Evolutionary conservation across 768 basidiomycete species (phyloP).

Genomic region (Podaxis sp.): DNA sequence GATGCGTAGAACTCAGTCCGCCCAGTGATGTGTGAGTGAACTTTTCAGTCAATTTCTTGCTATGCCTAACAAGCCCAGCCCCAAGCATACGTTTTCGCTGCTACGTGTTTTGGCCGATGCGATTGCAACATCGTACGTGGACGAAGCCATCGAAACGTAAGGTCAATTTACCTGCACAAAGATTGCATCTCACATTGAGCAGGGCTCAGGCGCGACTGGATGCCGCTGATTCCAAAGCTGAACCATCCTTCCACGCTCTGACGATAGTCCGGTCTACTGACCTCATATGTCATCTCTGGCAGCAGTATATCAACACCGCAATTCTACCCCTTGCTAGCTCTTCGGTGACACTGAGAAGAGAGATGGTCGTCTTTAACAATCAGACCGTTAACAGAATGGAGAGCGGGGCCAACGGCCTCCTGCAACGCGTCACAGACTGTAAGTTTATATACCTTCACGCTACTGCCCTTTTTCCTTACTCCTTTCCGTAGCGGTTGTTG

Average conservation of each 20-base stretch:
- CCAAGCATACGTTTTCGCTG: constrained; percentile 85
- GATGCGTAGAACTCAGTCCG: constrained; percentile 88
- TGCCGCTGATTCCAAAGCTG: constrained; percentile 67
- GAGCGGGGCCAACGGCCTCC: constrained; percentile 72
- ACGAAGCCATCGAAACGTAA: constrained; percentile 90
- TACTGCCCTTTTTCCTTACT: neutral
- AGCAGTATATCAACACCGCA: constrained; percentile 91
- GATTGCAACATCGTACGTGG: constrained; percentile 81
- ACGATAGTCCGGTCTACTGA: constrained; percentile 70
- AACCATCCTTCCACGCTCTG: constrained; percentile 76
- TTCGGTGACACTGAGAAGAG: constrained; percentile 84
- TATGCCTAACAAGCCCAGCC: constrained; percentile 44
- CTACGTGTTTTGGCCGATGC: constrained; percentile 85
- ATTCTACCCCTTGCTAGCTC: constrained; percentile 83
- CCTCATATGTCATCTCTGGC: constrained; percentile 94
- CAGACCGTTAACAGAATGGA: constrained; percentile 85
- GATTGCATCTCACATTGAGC: constrained; percentile 14
- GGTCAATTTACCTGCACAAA: constrained; percentile 23
- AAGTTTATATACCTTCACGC: constrained; percentile 24
- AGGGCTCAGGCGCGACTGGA: constrained; percentile 77
- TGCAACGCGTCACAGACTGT: constrained; percentile 86
- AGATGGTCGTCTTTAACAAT: constrained; percentile 92
- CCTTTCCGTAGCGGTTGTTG: constrained; percentile 54
- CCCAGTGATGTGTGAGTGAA: constrained; percentile 77
- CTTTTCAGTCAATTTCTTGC: neutral